Base-by-base conservation (phyloP, 2,329 filamentous ascomycete species). In the Monilinia fructigena region DNA sequence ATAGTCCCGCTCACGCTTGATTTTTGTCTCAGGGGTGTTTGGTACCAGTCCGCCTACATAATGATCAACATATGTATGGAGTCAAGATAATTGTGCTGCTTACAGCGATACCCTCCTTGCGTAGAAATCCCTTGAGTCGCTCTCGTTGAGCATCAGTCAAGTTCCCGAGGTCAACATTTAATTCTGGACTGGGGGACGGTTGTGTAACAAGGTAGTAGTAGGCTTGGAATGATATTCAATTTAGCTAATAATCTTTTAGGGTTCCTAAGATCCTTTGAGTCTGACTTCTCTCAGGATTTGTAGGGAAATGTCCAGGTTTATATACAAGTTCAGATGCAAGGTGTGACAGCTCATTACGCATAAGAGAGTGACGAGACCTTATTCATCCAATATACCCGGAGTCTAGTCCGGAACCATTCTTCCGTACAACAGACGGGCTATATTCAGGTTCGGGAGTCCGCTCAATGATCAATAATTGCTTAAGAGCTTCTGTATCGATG, bases 381-480 rank as follows among this genome's bases (percentile, higher is more conserved):
- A n/a, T n/a, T n/a, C n/a, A n/a, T n/a, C n/a, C n/a, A n/a, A n/a
- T n/a, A n/a, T n/a, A n/a, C n/a, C n/a, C n/a, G n/a, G n/a, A n/a
- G n/a, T n/a, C n/a, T n/a, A n/a, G n/a, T n/a, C n/a, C n/a, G n/a
- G n/a, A n/a, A n/a, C n/a, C n/a, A n/a, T n/a, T n/a, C n/a, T n/a
- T n/a, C n/a, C n/a, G n/a, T n/a, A n/a, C n/a, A n/a, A n/a, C n/a
- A n/a, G n/a, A n/a, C 23, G 55, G 63, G 31, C 35, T 61, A 2
- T 61, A 23, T 47, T 62, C 55, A 4, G 48, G 56, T 3, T 62
- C 64, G 14, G 64, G 64, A 3, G 56, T 61, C 3, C 64, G 64
- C 38, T 62, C 55, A 26, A 66, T 66, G 14, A 66, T 54, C 26
- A 60, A 6, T 10, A 66, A 26, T 18, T 66, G 55, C 35, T 66